These are phyloP conservation scores for Aspergillus heteromorphus DNA, from an alignment of 495 filamentous ascomycete genomes.

Conservation along the genomic window DNA sequence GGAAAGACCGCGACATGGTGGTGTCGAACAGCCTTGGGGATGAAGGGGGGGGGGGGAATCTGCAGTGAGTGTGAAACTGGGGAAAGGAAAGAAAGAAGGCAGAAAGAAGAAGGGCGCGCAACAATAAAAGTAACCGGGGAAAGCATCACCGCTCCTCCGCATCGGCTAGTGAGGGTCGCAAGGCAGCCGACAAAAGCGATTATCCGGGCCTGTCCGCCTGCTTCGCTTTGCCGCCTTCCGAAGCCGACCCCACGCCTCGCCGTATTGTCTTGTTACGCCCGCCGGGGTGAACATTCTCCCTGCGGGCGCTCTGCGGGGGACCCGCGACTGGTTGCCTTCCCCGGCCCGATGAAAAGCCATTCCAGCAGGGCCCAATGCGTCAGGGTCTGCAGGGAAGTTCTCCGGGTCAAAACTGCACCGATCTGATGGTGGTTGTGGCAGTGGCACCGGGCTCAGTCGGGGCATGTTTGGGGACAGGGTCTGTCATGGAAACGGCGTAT, in stretches of 20 bases:
- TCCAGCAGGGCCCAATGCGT: background rate
- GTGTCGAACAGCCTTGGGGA: slow-evolving; percentile 8
- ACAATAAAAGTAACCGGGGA: background rate
- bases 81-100: slow-evolving; percentile 3
- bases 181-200: slow-evolving; percentile 19
- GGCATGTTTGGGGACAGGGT: too few species aligned
- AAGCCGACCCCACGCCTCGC: slow-evolving; percentile 10
- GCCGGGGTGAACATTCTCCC: slow-evolving; percentile 3
- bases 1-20: slow-evolving; percentile 29
- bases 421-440: too few species aligned
- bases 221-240: slow-evolving; percentile 15
- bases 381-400: too few species aligned
- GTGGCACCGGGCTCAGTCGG: too few species aligned
- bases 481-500: background rate
- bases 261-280: slow-evolving; percentile 2
- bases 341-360: background rate
- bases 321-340: background rate
- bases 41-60: too few species aligned
- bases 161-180: slow-evolving; percentile 11
- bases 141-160: background rate
- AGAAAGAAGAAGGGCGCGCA: background rate
- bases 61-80: slow-evolving; percentile 5
- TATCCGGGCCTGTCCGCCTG: slow-evolving; percentile 11
- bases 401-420: too few species aligned
- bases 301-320: background rate